Evolutionary conservation across 257 asterid species (phyloP).

Genomic region (Henckelia pumila): DNA sequence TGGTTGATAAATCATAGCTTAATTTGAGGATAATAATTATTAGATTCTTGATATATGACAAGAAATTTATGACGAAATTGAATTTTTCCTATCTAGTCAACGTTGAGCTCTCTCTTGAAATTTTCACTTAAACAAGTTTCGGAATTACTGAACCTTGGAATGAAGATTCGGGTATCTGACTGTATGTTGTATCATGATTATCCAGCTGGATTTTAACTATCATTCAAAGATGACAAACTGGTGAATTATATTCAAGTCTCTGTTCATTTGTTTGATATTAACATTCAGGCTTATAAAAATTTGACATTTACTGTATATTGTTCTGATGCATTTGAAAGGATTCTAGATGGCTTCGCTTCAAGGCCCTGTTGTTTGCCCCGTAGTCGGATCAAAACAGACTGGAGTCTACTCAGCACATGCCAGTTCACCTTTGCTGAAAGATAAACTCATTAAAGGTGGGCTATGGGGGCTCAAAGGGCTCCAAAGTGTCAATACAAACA

Average conservation of each 20-base stretch:
- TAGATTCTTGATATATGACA: background rate
- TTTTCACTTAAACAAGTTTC: background rate
- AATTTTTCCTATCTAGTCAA: background rate
- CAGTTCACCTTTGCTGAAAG: constrained; percentile 43
- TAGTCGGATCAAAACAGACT: constrained; percentile 53
- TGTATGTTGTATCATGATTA: background rate
- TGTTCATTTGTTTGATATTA: no score
- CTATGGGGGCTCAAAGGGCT: constrained; percentile 53
- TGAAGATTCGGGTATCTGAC: background rate
- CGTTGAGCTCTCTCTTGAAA: background rate
- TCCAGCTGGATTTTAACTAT: background rate
- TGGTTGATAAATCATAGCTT: background rate
- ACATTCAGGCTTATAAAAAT: background rate
- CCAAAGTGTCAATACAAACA: constrained; percentile 16
- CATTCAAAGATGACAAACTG: background rate
- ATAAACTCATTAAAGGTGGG: constrained; percentile 43
- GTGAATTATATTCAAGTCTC: background rate
- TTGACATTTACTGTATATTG: constrained; percentile 1
- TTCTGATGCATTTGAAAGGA: constrained; percentile 30
- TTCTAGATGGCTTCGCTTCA: constrained; percentile 63
- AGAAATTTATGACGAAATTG: background rate
- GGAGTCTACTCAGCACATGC: constrained; percentile 41
- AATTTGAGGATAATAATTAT: constrained; percentile 1
- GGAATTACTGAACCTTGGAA: background rate
- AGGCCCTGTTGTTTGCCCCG: constrained; percentile 75